Conservation (phyloP, 306 rosid species). For the Styphnolobium japonicum region DNA sequence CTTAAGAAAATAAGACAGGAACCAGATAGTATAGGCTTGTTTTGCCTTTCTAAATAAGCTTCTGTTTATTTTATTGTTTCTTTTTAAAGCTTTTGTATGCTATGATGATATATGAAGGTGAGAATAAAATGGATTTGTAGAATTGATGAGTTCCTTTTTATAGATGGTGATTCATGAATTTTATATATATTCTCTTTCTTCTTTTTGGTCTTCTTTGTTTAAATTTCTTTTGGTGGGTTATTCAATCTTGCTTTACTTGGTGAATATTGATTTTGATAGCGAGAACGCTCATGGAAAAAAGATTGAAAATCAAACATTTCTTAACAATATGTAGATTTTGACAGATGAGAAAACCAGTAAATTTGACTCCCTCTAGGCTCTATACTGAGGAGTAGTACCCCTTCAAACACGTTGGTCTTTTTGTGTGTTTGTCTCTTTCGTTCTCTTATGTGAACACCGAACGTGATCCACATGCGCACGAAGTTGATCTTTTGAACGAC, state of each 20-base stretch:
- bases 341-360: background rate
- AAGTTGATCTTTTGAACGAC: slow-evolving; percentile 20
- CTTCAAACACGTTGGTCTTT: slow-evolving; percentile 33
- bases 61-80: background rate
- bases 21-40: background rate
- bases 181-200: background rate
- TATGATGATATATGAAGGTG: background rate
- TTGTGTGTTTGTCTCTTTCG: background rate
- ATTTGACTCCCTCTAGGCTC: slow-evolving; percentile 31
- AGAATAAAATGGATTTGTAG: background rate
- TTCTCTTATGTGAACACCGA: slow-evolving; percentile 15
- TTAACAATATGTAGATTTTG: slow-evolving; percentile 7
- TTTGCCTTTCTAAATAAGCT: background rate
- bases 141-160: background rate
- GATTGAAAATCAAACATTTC: slow-evolving; percentile 31
- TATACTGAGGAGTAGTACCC: slow-evolving; percentile 10
- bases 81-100: background rate
- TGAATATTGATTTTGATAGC: slow-evolving; percentile 30
- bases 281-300: background rate
- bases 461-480: background rate
- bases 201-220: background rate
- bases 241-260: slow-evolving; percentile 24
- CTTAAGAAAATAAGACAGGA: background rate
- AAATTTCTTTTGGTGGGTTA: slow-evolving; percentile 18
- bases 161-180: background rate